Evolutionary conservation across 2,329 filamentous ascomycete species (phyloP).

Genomic region (Penicillium sp.): DNA sequence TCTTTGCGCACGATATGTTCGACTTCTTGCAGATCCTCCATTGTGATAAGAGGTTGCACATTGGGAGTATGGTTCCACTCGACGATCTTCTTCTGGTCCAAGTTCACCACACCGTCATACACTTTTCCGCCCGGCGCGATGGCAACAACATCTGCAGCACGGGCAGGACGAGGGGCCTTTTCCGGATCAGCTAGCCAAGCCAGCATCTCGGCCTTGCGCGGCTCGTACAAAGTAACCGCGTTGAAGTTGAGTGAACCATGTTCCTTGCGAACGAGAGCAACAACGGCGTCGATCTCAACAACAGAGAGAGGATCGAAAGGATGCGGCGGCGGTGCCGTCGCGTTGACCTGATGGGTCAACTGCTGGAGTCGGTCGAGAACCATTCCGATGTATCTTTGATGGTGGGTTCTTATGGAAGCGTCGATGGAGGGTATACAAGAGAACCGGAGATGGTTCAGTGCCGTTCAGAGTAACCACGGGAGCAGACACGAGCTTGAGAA

Average conservation of each 20-base stretch:
- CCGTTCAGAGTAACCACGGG: not conserved
- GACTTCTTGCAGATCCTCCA: slow-evolving; percentile 82
- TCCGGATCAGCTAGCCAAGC: slow-evolving; percentile 70
- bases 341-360: slow-evolving; percentile 61
- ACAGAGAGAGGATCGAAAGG: slow-evolving; percentile 75
- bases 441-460: not conserved
- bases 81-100: slow-evolving; percentile 64
- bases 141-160: slow-evolving; percentile 78
- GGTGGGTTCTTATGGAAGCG: not conserved
- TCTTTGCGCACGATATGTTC: slow-evolving; percentile 75
- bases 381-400: slow-evolving; percentile 39
- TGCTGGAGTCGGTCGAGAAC: slow-evolving; percentile 64
- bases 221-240: slow-evolving; percentile 79
- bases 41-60: slow-evolving; percentile 84
- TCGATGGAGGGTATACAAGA: not conserved
- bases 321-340: slow-evolving; percentile 57
- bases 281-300: slow-evolving; percentile 70
- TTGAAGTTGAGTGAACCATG: slow-evolving; percentile 78
- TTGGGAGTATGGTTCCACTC: slow-evolving; percentile 74
- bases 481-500: not conserved
- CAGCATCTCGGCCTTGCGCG: slow-evolving; percentile 79
- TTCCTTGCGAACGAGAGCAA: slow-evolving; percentile 66
- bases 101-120: slow-evolving; percentile 76
- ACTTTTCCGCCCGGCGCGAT: slow-evolving; percentile 77
- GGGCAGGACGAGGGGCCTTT: slow-evolving; percentile 60